Base-by-base conservation (phyloP, 2,329 filamentous ascomycete genomes). In the Cytospora piceae region DNA sequence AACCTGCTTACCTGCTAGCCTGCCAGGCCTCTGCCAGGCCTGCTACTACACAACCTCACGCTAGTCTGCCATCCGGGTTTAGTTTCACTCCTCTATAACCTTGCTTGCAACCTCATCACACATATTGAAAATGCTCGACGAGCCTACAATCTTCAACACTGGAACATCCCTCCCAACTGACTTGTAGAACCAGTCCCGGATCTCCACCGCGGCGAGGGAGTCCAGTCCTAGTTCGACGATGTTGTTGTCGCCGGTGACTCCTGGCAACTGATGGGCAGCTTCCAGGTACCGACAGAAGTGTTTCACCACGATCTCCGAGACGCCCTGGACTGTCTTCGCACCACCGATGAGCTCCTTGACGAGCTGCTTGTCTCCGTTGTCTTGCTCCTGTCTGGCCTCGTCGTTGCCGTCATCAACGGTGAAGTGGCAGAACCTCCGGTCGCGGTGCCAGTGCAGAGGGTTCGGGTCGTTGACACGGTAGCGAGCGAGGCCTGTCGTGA, bases 141-240 rank as follows among this genome's bases (percentile, higher is more conserved):
- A 75, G 2, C 76, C 71, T 12, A 83, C 67, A 9, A 85, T 75
- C 69, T 80, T 81, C 69, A 84, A 75, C 0, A 83, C 78, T 0
- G 80, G 76, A 9, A 84, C 74, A 55, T 84, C 79, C 2, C 76
- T 72, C 0, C 77, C 72, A 0, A 81, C 57, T 20, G 76, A 72
- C 68, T 79, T 80, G 62, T 77, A 73, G 61, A 83, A 78, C 82
- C 82, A 85, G 1, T 76, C 70, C 1, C 81, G 76, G 2, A 82
- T 77, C 76, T 77, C 75, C 3, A 76, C 77, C 0, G 78, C 79
- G 0, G 75, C 73, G 2, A 82, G 73, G 9, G 78, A 79, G 69
- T 81, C 78, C 5, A 79, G 72, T 3, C 79, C 80, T 1, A 81
- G 69, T 37, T 80, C 78, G 2, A 68, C 65, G 11, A 80, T 65